Evolutionary conservation across 1,139 yeast genomes (phyloP).

Genomic region (Yamadazyma epiphylla): DNA sequence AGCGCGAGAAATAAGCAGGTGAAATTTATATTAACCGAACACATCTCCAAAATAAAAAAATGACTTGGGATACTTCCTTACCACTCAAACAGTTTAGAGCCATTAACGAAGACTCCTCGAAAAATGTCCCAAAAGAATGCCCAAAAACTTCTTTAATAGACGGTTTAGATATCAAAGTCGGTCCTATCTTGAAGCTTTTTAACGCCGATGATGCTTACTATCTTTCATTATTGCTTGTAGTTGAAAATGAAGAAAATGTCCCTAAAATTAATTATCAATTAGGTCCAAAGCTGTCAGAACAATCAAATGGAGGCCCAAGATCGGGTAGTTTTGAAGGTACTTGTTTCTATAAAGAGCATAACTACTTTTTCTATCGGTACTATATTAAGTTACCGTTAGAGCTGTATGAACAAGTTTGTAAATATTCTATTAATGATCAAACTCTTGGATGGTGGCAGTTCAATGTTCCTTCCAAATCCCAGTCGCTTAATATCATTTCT

Average conservation of each 20-base stretch:
- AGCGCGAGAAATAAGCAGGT: background rate
- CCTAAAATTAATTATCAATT: constrained; percentile 38
- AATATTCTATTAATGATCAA: constrained; percentile 52
- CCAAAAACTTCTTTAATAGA: constrained; percentile 26
- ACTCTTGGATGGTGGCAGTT: constrained; percentile 43
- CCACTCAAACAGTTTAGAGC: constrained; percentile 27
- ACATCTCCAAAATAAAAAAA: background rate
- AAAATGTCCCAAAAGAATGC: constrained; percentile 21
- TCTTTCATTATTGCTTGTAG: constrained; percentile 62
- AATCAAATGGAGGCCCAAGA: constrained; percentile 6
- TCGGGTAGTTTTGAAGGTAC: constrained; percentile 46
- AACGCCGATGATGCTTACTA: constrained; percentile 61
- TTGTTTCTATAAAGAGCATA: constrained; percentile 42
- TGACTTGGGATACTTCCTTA: constrained; percentile 23
- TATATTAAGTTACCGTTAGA: constrained; percentile 45
- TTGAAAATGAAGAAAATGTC: constrained; percentile 33
- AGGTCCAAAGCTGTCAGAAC: constrained; percentile 26
- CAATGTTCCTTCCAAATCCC: constrained; percentile 52
- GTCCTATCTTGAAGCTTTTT: constrained; percentile 69
- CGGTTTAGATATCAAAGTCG: constrained; percentile 57
- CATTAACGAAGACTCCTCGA: constrained; percentile 21
- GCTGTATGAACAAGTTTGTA: constrained; percentile 53
- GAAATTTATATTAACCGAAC: background rate
- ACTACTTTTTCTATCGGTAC: constrained; percentile 62
- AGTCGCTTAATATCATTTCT: constrained; percentile 76